phyloP scores from a whole-genome alignment of 192 early-diverging fungal genomes.

The Phlyctochytrium planicorne region DNA sequence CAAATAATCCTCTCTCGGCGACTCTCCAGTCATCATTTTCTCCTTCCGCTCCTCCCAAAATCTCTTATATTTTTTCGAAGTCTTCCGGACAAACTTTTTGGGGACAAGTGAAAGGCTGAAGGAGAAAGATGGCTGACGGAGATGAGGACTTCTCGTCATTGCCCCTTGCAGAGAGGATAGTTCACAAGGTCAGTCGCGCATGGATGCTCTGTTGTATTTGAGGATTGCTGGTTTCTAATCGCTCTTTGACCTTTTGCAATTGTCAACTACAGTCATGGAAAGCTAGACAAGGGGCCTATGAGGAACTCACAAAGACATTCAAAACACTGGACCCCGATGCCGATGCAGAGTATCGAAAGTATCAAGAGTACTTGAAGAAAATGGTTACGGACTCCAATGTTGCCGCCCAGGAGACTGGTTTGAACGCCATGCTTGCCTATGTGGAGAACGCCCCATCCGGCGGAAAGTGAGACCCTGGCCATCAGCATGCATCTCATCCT shows the following conservation, averaged over 20 bases:
- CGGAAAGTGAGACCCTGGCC: slow-evolving; percentile 44
- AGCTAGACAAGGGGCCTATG: slow-evolving; percentile 81
- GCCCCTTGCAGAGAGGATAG: slow-evolving; percentile 75
- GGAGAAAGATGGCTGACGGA: neutral
- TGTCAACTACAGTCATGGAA: slow-evolving; percentile 80
- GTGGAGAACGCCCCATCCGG: slow-evolving; percentile 80
- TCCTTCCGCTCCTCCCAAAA: no score
- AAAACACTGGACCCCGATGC: slow-evolving; percentile 62
- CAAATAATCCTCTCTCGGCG: no score
- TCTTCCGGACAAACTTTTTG: neutral
- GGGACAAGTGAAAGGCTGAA: neutral
- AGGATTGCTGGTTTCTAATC: neutral
- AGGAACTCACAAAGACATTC: slow-evolving; percentile 72
- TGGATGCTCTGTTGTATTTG: neutral
- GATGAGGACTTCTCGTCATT: slow-evolving; percentile 79
- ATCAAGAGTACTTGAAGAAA: slow-evolving; percentile 72
- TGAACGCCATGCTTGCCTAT: slow-evolving; percentile 73
- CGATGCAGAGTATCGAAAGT: slow-evolving; percentile 65
- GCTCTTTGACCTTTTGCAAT: neutral
- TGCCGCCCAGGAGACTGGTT: slow-evolving; percentile 84
- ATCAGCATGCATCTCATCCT: no score
- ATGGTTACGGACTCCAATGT: slow-evolving; percentile 85
- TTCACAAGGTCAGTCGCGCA: slow-evolving; percentile 68
- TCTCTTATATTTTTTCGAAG: no score
- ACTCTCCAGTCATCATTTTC: no score